Evolutionary conservation across 1,284 basidiomycete species (phyloP), one percentile per base, ranked within the genome.

Genomic region (Cryptococcus jaspeensis): DNA sequence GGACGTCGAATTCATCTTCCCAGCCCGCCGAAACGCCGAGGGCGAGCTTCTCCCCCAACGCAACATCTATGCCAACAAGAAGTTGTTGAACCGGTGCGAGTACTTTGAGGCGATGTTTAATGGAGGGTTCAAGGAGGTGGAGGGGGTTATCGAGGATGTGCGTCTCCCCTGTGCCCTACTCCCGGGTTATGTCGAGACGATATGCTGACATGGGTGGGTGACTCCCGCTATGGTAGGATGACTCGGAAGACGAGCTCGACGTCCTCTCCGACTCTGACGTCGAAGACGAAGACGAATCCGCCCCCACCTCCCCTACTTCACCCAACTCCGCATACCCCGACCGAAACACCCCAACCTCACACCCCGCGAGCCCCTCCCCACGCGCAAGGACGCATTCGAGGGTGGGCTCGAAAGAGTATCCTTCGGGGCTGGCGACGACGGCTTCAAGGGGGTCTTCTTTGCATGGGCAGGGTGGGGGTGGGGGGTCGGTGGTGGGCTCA

Each of bases 1-100:
- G 5, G 89, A 92, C 68, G 83, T 91, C 32, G 86, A 88, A 72
- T 92, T 92, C 63, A 77, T 90, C 22, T 76, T 91, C 20, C 86
- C 87, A 0, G 40, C 47, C 15, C 45, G 28, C 52, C 45, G 45
- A 13, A 39, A 50, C 11, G 22, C 36, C 2, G 51, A 48, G 5
- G 28, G 28, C 28, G 28, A 32, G 28, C 28, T 32, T 9, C 16
- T 46, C 39, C 46, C 54, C 20, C 51, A 63, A 11, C 61, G 67
- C 22, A 54, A 59, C 50, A 72, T 78, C 13, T 77, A 71, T 49
- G 89, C 89, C 2, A 84, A 84, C 43, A 84, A 83, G 64, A 84
- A 82, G 68, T 67, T 92, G 38, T 79, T 92, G n/a, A 78, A 80
- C 60, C 79, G 89, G 50, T 83, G 84, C 13, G 87, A 89, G 37